Percentiles rank a stretch among this genome's conserved stretches.
Evolutionary conservation across 495 filamentous ascomycete species (phyloP).

Genomic region (Aspergillus sclerotioniger): DNA sequence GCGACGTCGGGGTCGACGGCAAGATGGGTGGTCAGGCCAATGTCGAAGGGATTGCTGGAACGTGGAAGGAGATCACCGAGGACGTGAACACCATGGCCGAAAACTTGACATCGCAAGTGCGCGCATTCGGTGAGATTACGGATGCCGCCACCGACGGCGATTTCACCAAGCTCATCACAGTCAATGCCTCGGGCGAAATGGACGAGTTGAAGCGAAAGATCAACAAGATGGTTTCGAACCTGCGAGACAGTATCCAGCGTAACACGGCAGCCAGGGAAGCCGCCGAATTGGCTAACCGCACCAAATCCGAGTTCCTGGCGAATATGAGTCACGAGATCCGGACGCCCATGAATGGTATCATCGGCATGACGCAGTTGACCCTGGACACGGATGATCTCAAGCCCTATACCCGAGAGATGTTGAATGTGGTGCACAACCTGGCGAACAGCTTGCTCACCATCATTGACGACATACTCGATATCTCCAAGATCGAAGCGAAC

Average conservation of each 20-base stretch:
- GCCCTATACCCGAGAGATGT: constrained; percentile 93
- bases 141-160: constrained; percentile 95
- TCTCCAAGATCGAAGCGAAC: constrained; percentile 98
- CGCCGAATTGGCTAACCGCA: constrained; percentile 95
- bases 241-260: constrained; percentile 93
- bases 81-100: constrained; percentile 99
- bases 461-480: constrained; percentile 98
- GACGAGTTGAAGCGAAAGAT: constrained; percentile 99
- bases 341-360: constrained; percentile 88
- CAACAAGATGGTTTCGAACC: constrained; percentile 97
- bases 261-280: constrained; percentile 97
- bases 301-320: constrained; percentile 97
- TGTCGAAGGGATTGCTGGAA: constrained; percentile 86
- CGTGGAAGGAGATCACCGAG: constrained; percentile 98
- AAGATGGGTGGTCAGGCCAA: constrained; percentile 99
- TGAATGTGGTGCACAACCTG: constrained; percentile 97
- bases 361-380: constrained; percentile 95
- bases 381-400: constrained; percentile 90
- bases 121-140: constrained; percentile 96
- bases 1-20: constrained; percentile 95
- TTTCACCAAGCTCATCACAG: constrained; percentile 96
- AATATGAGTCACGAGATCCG: constrained; percentile 99
- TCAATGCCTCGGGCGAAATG: constrained; percentile 98
- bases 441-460: constrained; percentile 97
- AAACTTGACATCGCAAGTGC: constrained; percentile 95